Base-by-base conservation (phyloP, 257 asterid species). In the Nicotiana undulata region DNA sequence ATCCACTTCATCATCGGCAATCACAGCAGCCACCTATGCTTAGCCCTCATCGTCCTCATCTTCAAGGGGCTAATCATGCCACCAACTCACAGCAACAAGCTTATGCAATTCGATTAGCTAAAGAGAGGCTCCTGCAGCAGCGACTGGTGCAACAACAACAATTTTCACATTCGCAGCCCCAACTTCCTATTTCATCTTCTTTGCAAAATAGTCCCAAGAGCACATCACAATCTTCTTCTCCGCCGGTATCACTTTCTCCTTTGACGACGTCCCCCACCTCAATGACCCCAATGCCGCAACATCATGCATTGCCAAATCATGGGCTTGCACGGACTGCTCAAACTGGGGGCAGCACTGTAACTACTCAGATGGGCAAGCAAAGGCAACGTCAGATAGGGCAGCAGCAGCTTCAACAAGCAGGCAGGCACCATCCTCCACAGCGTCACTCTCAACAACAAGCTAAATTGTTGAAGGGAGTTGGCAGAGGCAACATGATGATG, bases 51-150 rank as follows among this genome's bases (percentile, higher is more conserved):
- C 87, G 82, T 64, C 83, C 89, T 76, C 89, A 88, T 81, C 83
- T 92, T 86, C 97, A 86, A 86, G 99, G 93, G 76, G 64, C 87
- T 63, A 95, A 88, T 87, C 97, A 90, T 75, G 85, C 88, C 65
- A 67, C 90, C 81, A 90, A 66, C 82, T 80, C 91, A 16, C 98
- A 91, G 88, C 94, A 92, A 70, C 98, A 90, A 84, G 92, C 93
- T 9, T 91, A 88, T 82, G 95, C 97, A 12, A 79, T 88, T 76
- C 97, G 89, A 80, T 52, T 96, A 76, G 97, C 93, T 64, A 96
- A 91, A 87, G 98, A 93, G 84, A 89, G 95, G 87, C 98, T 90
- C 80, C 81, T 88, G 61, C 93, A 89, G 58, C 94, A 88, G 24
- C 94, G 91, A 40, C 79, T 87, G 70, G 77, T 88, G 60, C 90